A percentile compares a stretch with the other conserved stretches of the same genome.
Evolutionary conservation across 305 asterid genomes (phyloP).

Genomic region (Solanum aculeatissimum): DNA sequence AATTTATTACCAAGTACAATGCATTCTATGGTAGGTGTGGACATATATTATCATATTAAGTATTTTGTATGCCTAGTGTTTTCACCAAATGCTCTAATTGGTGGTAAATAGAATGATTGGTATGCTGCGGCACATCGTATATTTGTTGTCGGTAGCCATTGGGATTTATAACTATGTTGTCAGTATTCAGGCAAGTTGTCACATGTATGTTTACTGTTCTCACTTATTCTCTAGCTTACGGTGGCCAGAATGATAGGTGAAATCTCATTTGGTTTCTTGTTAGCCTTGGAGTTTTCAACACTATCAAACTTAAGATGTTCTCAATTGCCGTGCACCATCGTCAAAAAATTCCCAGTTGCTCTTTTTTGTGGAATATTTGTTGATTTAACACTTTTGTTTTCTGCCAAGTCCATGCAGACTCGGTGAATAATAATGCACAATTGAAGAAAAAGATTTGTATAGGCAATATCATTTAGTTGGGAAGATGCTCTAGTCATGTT

Average conservation of each 20-base stretch:
- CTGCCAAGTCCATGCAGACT: neutral
- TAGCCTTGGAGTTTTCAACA: neutral
- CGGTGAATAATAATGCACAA: neutral
- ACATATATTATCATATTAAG: neutral
- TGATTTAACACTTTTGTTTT: neutral
- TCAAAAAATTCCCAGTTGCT: neutral
- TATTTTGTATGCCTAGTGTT: neutral
- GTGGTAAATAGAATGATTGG: neutral
- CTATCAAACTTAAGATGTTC: neutral
- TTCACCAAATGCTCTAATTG: neutral
- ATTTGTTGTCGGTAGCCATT: neutral
- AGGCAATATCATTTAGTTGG: neutral
- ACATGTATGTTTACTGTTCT: neutral
- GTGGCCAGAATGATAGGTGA: neutral
- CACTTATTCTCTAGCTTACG: neutral
- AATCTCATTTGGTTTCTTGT: neutral
- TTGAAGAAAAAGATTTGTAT: neutral
- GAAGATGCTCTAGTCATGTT: neutral
- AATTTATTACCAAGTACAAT: neutral
- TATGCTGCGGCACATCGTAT: neutral
- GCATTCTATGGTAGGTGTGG: neutral
- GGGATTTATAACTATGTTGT: neutral
- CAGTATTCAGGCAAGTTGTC: neutral
- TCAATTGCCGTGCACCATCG: neutral
- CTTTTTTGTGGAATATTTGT: neutral